Percentiles rank a stretch among this genome's conserved stretches.
phyloP scores from a whole-genome alignment of 192 early-diverging fungal genomes.

The Diversispora epigaea region DNA sequence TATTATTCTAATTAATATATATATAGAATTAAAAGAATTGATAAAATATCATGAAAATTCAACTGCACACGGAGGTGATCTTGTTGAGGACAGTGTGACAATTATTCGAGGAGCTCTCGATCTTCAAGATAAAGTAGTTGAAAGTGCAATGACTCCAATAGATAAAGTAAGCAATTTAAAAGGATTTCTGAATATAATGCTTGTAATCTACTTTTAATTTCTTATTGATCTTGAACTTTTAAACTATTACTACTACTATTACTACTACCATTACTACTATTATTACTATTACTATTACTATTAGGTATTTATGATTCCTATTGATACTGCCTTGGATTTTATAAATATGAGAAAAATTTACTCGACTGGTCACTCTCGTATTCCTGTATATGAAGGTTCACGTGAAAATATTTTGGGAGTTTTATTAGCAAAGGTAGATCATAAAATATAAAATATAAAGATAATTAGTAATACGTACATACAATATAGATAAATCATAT shows the following conservation, averaged over 20 bases:
- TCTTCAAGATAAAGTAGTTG: constrained; percentile 59
- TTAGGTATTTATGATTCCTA: constrained; percentile 23
- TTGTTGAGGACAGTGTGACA: constrained; percentile 64
- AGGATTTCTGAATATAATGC: neutral
- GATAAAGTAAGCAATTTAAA: constrained; percentile 27
- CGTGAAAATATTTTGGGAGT: constrained; percentile 34
- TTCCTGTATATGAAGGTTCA: constrained; percentile 61
- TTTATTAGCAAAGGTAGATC: constrained; percentile 29
- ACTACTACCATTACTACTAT: neutral
- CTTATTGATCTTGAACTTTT: no score
- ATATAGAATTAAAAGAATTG: constrained; percentile 61
- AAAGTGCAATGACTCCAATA: constrained; percentile 63
- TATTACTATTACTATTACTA: neutral
- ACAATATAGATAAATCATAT: neutral
- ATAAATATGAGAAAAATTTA: constrained; percentile 56
- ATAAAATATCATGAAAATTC: constrained; percentile 59
- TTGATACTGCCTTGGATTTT: constrained; percentile 51
- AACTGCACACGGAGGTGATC: constrained; percentile 52
- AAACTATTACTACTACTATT: neutral
- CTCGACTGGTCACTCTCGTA: constrained; percentile 59
- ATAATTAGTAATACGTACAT: neutral
- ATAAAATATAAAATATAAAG: no score
- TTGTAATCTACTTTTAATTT: no score
- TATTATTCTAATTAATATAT: neutral
- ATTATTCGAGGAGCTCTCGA: constrained; percentile 68